phyloP scores from a whole-genome alignment of 2,329 filamentous ascomycete species.

The Phyllachora maydis region DNA sequence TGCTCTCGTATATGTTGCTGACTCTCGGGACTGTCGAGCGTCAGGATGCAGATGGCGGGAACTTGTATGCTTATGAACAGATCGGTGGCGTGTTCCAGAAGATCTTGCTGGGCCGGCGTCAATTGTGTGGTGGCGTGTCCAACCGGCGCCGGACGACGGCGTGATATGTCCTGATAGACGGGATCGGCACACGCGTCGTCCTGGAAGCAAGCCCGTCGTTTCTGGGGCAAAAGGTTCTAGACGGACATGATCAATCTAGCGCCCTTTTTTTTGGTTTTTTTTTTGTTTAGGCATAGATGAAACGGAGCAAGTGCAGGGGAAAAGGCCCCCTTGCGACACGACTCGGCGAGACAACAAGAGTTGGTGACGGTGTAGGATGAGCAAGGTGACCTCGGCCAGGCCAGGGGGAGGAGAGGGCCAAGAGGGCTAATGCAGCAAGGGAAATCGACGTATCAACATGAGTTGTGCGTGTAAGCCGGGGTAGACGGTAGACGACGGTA shows the following conservation, averaged over 20 bases:
- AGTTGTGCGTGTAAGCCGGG: too few relatives aligned
- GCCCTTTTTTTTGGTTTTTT: constrained; percentile 14
- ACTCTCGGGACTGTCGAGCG: constrained; percentile 4
- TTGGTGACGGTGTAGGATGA: constrained; percentile 3
- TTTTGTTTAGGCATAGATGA: too few relatives aligned
- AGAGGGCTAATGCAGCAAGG: too few relatives aligned
- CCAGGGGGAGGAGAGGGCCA: constrained; percentile 7
- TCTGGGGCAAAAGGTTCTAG: constrained; percentile 16
- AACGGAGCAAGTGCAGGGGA: constrained; percentile 7
- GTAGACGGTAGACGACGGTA: too few relatives aligned
- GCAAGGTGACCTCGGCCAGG: constrained; percentile 3
- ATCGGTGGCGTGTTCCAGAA: too few relatives aligned
- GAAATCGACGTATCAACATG: too few relatives aligned
- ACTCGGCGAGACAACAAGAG: neutral
- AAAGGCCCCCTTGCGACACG: neutral
- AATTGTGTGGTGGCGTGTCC: constrained; percentile 8
- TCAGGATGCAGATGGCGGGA: constrained; percentile 5
- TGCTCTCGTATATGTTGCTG: constrained; percentile 11
- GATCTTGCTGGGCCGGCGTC: too few relatives aligned
- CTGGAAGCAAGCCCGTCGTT: constrained; percentile 19
- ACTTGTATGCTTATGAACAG: constrained; percentile 4
- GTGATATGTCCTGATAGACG: constrained; percentile 12
- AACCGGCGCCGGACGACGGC: constrained; percentile 5
- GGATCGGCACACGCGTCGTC: constrained; percentile 15
- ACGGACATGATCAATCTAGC: constrained; percentile 18